Conservation (phyloP, 306 rosid genomes). For the Chamaecrista fasciculata region DNA sequence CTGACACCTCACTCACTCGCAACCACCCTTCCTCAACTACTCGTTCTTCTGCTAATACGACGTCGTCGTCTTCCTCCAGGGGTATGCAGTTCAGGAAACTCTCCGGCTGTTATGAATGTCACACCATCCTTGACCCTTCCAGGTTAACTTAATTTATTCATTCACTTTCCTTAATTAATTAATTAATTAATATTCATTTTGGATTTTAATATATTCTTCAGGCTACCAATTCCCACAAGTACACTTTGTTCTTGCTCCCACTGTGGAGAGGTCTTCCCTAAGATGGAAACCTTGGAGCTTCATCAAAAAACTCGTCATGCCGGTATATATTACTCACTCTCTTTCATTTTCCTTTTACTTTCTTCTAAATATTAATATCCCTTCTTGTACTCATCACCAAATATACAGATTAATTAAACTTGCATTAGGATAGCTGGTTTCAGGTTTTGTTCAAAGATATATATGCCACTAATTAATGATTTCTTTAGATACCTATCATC, state of each 20-base stretch:
- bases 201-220: constrained; percentile 25
- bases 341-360: neutral
- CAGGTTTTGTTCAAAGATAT: no score
- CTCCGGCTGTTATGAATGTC: constrained; percentile 97
- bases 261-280: constrained; percentile 93
- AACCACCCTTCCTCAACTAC: no score
- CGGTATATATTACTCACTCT: constrained; percentile 57
- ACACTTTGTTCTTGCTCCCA: constrained; percentile 72
- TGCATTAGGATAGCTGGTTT: no score
- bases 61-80: constrained; percentile 65
- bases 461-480: no score
- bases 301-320: constrained; percentile 96
- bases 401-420: no score
- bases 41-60: constrained; percentile 20
- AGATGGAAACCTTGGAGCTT: constrained; percentile 81
- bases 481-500: neutral
- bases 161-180: neutral
- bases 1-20: constrained; percentile 66
- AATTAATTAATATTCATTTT: no score
- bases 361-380: no score
- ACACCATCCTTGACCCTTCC: constrained; percentile 87
- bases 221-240: constrained; percentile 75
- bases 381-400: no score
- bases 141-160: constrained; percentile 42
- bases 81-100: constrained; percentile 92